Percentiles rank a stretch among this genome's conserved stretches.
Conservation (phyloP, 2,329 filamentous ascomycete species). For the Fusarium bactridioides region DNA sequence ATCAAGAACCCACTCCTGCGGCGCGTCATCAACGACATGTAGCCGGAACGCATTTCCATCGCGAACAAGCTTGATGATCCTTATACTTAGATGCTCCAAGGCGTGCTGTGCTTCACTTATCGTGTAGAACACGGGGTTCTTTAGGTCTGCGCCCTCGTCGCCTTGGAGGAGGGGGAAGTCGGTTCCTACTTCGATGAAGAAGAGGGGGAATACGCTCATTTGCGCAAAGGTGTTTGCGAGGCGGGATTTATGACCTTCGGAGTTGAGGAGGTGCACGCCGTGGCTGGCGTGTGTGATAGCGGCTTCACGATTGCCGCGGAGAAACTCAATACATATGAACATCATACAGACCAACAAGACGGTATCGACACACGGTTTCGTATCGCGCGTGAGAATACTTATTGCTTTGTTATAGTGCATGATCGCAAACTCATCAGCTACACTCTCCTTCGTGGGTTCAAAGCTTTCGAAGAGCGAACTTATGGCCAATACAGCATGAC, state of each 20-base stretch:
- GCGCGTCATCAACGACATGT: constrained; percentile 4
- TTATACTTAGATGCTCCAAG: constrained; percentile 41
- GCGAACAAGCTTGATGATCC: constrained; percentile 44
- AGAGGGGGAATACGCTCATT: constrained; percentile 50
- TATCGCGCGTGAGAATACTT: constrained; percentile 41
- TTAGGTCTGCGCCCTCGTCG: neutral
- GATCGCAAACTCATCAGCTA: constrained; percentile 43
- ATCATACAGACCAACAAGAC: constrained; percentile 52
- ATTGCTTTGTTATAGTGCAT: constrained; percentile 54
- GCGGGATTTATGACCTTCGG: constrained; percentile 35
- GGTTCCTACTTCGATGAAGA: constrained; percentile 42
- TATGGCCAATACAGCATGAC: constrained; percentile 51
- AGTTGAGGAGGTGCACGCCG: constrained; percentile 49
- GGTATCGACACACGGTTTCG: constrained; percentile 39
- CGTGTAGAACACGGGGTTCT: constrained; percentile 4
- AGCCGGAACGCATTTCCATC: constrained; percentile 40
- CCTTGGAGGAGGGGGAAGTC: constrained; percentile 12
- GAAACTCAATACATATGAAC: constrained; percentile 55
- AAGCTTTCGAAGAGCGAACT: constrained; percentile 51
- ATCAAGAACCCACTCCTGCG: constrained; percentile 24
- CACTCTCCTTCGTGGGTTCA: constrained; percentile 16
- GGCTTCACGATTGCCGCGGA: constrained; percentile 47
- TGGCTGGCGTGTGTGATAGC: constrained; percentile 51
- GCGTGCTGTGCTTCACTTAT: constrained; percentile 42
- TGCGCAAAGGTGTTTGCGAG: constrained; percentile 50